Base-by-base conservation (phyloP, 2,329 filamentous ascomycete species). In the Ophiostoma himal-ulmi region DNA sequence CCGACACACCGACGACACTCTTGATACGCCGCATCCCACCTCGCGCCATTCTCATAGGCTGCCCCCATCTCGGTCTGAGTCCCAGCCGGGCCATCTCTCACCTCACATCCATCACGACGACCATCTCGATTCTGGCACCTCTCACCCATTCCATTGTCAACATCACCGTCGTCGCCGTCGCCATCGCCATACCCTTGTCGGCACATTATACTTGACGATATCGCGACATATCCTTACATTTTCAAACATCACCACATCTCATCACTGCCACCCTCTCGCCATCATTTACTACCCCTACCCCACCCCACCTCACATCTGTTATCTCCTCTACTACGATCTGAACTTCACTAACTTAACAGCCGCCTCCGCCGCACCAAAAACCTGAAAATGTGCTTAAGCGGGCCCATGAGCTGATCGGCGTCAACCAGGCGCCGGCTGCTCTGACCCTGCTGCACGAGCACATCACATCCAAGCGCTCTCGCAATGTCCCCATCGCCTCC, bases 361-460 rank as follows among this genome's bases (percentile, higher is more conserved):
- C 95, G 85, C 95, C 95, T 80, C 94, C 94, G 84, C 91, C 93
- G 76, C 93, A 98, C 82, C 94, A 95, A 81, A 96, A 96, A 83
- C 95, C 95, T 79, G 95, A 99, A 86, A 99, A 99, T 90, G 94
- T 97, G 80, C 89, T 98, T 81, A 97, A 97, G 89, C 90, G 95
- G 82, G 95, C 95, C 74, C 91, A 98, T 83, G 95, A 99, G 86
- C 92, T 99, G 83, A 97, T 98, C 84, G 95, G 93, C 79, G 95
- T 99, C 79, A 91, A 92, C 80, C 95, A 99, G 88, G 86, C 91
- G 76, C 88, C 92, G 77, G 94, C 95, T 78, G 95, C 95, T 80
- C 86, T 99, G 80, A 93, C 90, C 78, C 89, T 98, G 78, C 91
- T 99, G 74, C 95, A 98, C 85, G 95, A 99, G 86, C 95, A 99